Evolutionary conservation across 148 eudicot genomes (phyloP).

Genomic region (Cornus kousa): DNA sequence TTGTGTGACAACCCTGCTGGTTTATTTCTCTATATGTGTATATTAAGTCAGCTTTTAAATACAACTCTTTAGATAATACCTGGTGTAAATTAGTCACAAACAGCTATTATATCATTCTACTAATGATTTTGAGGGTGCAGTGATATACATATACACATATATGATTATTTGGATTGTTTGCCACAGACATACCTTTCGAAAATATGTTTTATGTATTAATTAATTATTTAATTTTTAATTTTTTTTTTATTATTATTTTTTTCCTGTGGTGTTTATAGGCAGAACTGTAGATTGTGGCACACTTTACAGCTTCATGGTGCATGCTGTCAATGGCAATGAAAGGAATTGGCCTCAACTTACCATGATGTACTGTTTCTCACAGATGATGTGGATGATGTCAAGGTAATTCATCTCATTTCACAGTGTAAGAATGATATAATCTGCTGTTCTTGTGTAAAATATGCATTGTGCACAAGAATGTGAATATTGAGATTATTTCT

Average conservation of each 20-base stretch:
- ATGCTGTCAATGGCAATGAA: slow-evolving; percentile 77
- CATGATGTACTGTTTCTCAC: slow-evolving; percentile 44
- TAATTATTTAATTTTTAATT: too few species aligned
- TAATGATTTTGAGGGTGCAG: not conserved
- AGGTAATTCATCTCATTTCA: slow-evolving; percentile 29
- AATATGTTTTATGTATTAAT: not conserved
- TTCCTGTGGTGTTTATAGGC: not conserved
- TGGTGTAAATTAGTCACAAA: not conserved
- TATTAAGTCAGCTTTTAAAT: not conserved
- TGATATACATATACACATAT: not conserved
- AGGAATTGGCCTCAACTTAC: slow-evolving; percentile 52
- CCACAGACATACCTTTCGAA: too few species aligned
- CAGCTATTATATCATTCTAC: not conserved
- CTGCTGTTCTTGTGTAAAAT: not conserved
- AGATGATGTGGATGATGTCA: slow-evolving; percentile 68
- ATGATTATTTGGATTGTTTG: too few species aligned
- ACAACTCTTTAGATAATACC: not conserved
- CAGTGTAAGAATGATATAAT: not conserved
- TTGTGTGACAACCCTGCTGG: not conserved
- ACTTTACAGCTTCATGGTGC: slow-evolving; percentile 84
- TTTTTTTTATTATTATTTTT: too few species aligned
- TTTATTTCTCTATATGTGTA: not conserved
- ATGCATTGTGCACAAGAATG: not conserved
- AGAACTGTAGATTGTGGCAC: slow-evolving; percentile 55
- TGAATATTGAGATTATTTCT: not conserved